These are phyloP conservation scores for Stagonosporopsis chrysanthemi DNA, from an alignment of 2,329 filamentous ascomycete genomes.

Conservation along the genomic window DNA sequence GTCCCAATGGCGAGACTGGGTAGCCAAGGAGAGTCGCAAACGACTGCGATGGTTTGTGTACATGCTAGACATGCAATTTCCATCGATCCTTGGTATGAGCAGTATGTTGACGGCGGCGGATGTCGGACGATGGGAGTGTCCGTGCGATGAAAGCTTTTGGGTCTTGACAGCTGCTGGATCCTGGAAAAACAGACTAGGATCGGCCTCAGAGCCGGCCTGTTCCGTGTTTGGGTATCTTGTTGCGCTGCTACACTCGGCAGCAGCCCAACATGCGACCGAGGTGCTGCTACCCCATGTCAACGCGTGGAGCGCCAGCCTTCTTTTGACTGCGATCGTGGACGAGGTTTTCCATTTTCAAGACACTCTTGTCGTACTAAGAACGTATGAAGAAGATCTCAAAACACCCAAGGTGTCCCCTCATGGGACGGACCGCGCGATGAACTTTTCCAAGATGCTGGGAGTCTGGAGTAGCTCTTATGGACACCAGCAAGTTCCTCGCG, in stretches of 20 bases:
- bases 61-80: slow-evolving; percentile 10
- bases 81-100: slow-evolving; percentile 12
- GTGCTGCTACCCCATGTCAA: not conserved
- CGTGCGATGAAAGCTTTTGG: slow-evolving; percentile 16
- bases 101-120: slow-evolving; percentile 13
- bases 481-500: not conserved
- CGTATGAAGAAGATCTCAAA: not conserved
- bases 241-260: not conserved
- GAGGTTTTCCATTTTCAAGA: slow-evolving; percentile 15
- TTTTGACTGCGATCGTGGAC: slow-evolving; percentile 5
- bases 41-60: slow-evolving; percentile 13
- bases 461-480: not conserved
- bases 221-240: slow-evolving; percentile 6
- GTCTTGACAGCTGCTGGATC: not conserved
- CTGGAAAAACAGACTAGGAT: slow-evolving; percentile 13
- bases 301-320: slow-evolving; percentile 13
- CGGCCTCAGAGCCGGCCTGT: slow-evolving; percentile 14
- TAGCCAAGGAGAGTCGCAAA: slow-evolving; percentile 5
- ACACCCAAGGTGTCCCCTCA: not conserved
- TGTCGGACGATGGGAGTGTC: slow-evolving; percentile 11
- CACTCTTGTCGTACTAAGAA: slow-evolving; percentile 1
- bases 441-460: not conserved
- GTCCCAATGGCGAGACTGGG: slow-evolving; percentile 5
- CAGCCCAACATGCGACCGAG: not conserved
- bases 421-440: not conserved